These are phyloP conservation scores for Metschnikowia cerradonensis DNA, from an alignment of 805 yeast species.

Conservation along the genomic window DNA sequence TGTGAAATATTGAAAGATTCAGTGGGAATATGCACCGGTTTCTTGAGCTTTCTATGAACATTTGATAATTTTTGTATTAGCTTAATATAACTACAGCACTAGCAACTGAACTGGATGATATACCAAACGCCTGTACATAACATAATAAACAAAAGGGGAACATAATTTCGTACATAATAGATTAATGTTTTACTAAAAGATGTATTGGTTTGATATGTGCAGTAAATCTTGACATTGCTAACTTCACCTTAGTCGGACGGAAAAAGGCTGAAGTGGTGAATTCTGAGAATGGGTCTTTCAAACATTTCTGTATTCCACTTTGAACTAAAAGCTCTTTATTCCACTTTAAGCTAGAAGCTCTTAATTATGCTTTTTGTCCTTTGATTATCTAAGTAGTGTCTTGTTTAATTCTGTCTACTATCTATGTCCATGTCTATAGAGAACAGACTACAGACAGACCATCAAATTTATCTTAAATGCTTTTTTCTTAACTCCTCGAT, in stretches of 20 bases:
- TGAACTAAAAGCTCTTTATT: background rate
- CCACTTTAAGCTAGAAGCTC: no score
- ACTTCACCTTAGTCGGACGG: background rate
- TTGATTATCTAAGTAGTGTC: no score
- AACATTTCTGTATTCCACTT: background rate
- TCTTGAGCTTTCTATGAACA: background rate
- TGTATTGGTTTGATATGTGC: background rate
- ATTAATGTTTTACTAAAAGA: background rate
- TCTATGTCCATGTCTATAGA: no score
- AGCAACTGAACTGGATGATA: no score
- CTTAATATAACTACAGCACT: background rate
- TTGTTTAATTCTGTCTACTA: no score
- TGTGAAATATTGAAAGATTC: background rate
- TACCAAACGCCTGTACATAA: slow-evolving; percentile 1
- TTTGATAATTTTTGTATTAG: background rate
- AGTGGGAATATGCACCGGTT: background rate
- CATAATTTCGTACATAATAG: background rate
- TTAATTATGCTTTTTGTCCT: no score
- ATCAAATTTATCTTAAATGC: no score
- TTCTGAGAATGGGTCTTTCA: background rate
- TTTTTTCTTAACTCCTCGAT: no score
- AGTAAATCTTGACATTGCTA: no score
- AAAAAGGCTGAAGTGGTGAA: background rate
- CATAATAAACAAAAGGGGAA: background rate
- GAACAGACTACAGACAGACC: no score